Evolutionary conservation across 345 rosid genomes (phyloP), one percentile per base, ranked within the genome.

Genomic region (Eucalyptus curtisii): DNA sequence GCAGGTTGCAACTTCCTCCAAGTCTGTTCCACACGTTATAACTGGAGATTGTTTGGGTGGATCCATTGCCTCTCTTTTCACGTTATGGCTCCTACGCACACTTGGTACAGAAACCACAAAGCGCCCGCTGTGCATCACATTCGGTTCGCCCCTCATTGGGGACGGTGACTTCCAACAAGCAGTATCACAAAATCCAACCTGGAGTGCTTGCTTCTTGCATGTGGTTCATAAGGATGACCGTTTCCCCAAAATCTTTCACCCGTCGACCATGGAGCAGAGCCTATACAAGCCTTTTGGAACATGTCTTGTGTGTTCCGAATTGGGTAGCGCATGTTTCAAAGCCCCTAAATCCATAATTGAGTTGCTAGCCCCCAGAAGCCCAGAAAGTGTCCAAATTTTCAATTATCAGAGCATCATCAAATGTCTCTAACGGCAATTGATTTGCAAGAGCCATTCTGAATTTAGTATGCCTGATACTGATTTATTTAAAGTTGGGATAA

Each of bases 41-140:
- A 91, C 96, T 2, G 98, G 98, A 71, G 90, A 91, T 76, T 88
- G 90, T n/a, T 89, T 95, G 44, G 97, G 96, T 89, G 99, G 96
- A 88, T 92, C 95, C 3, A 76, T 96, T 45, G 99, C 98, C 44
- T 92, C 94, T 86, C 96, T 97, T 81, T 95, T 94, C 86, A 94
- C 96, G 11, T 86, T 96, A 44, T 92, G 94, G 95, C 90, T 97
- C 90, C 92, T 95, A 8, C 92, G 93, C 66, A 87, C 45, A 44
- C 86, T 95, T 66, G 47, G 91, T 13, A 86, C 8, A 53, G 81
- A 88, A 2, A 71, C 71, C 12, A 27, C 10, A 22, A 93, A 81
- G 79, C 93, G 61, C 22, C 95, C 92, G 5, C 92, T 96, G 53
- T 95, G 98, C 92, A 90, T 97, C 91, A 96, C 98, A 2, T 97